These are phyloP conservation scores for Tulasnella sp. DNA, from an alignment of 768 basidiomycete species.

Conservation along the genomic window DNA sequence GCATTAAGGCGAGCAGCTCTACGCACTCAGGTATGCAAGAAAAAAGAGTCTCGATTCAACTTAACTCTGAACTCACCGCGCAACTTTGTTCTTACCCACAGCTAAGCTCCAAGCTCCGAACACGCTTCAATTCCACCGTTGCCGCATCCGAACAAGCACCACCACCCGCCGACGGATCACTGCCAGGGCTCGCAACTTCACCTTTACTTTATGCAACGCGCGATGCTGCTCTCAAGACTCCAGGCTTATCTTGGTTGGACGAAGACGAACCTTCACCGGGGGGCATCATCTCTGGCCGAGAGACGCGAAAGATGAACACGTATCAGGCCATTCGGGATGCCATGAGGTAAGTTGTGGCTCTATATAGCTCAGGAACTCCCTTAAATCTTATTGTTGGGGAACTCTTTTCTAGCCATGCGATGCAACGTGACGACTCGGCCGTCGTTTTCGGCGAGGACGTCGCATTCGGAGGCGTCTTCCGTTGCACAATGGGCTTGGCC, in stretches of 20 bases:
- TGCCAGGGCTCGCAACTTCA: slow-evolving; percentile 64
- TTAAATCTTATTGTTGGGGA: background rate
- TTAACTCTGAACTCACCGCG: background rate
- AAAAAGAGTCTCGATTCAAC: background rate
- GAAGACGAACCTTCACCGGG: slow-evolving; percentile 42
- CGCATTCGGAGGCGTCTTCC: slow-evolving; percentile 89
- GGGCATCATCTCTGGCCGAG: slow-evolving; percentile 51
- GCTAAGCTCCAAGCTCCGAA: background rate
- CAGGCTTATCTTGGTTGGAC: slow-evolving; percentile 64
- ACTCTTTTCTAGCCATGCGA: slow-evolving; percentile 50
- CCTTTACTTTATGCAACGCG: slow-evolving; percentile 55
- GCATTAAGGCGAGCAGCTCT: background rate
- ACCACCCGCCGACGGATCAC: slow-evolving; percentile 72
- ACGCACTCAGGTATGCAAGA: background rate
- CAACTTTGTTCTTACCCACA: background rate
- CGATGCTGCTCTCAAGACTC: slow-evolving; percentile 62
- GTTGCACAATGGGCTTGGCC: slow-evolving; percentile 88
- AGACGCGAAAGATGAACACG: slow-evolving; percentile 91
- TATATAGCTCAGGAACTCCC: background rate
- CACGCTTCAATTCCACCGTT: slow-evolving; percentile 5
- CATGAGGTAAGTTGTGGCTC: slow-evolving; percentile 48
- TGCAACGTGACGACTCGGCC: slow-evolving; percentile 77
- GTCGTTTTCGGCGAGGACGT: slow-evolving; percentile 86
- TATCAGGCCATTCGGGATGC: slow-evolving; percentile 91
- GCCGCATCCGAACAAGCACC: slow-evolving; percentile 42